Evolutionary conservation across 495 filamentous ascomycete species (phyloP).

Genomic region (Peziza echinospora): DNA sequence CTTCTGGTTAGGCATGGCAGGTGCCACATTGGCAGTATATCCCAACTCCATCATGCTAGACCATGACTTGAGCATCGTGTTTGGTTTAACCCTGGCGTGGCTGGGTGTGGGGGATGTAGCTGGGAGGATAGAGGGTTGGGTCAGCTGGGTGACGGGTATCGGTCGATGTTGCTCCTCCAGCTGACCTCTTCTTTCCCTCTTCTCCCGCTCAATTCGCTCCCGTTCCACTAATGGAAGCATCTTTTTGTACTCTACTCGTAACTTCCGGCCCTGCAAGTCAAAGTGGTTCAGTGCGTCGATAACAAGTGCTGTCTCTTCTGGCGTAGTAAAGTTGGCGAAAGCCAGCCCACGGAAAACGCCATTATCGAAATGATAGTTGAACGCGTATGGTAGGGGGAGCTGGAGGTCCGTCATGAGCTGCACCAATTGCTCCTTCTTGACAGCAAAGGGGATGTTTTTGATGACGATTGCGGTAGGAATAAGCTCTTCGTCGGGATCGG

Average conservation of each 20-base stretch:
- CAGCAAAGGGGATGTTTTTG: conserved; percentile 97
- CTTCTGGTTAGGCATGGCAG: conserved; percentile 6
- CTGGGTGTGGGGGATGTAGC: conserved; percentile 50
- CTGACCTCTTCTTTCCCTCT: conserved; percentile 87
- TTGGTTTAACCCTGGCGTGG: background rate
- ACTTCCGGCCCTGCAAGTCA: conserved; percentile 79
- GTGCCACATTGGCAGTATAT: background rate
- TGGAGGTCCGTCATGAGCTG: conserved; percentile 78
- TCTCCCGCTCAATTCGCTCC: conserved; percentile 90
- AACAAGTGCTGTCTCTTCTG: conserved; percentile 75
- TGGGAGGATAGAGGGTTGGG: conserved; percentile 28
- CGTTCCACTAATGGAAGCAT: conserved; percentile 90
- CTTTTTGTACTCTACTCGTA: conserved; percentile 97
- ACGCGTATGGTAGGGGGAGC: conserved; percentile 84
- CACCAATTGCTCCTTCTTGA: conserved; percentile 89
- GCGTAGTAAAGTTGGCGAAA: conserved; percentile 94
- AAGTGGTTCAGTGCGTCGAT: conserved; percentile 86
- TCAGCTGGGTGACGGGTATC: conserved; percentile 24
- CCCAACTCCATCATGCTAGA: background rate
- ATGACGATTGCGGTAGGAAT: conserved; percentile 98
- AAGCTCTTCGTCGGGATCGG: conserved; percentile 51
- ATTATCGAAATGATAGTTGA: conserved; percentile 99
- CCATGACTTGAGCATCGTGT: background rate
- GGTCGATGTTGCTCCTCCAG: conserved; percentile 89
- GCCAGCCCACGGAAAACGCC: conserved; percentile 90